These are phyloP conservation scores for Cyberlindnera galapagoensis DNA, from an alignment of 805 yeast genomes.

Conservation along the genomic window DNA sequence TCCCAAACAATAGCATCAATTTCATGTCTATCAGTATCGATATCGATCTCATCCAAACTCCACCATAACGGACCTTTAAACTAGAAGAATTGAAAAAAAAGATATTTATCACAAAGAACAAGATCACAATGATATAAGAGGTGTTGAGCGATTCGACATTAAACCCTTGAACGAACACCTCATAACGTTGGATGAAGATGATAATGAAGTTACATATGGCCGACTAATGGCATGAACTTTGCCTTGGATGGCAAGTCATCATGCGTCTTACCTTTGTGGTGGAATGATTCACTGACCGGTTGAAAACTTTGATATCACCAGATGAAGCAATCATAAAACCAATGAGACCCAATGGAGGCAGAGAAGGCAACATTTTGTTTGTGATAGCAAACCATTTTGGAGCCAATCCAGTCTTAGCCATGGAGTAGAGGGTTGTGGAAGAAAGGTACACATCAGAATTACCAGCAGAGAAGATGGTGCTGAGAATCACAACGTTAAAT, in stretches of 20 bases:
- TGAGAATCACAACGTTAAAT: conserved; percentile 62
- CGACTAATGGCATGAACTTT: conserved; percentile 61
- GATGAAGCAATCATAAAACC: conserved; percentile 50
- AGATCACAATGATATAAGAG: conserved; percentile 63
- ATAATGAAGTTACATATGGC: conserved; percentile 46
- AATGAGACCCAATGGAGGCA: conserved; percentile 52
- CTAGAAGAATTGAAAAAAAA: conserved; percentile 45
- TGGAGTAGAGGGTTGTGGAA: conserved; percentile 57
- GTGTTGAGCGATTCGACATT: conserved; percentile 58
- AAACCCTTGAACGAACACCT: conserved; percentile 39
- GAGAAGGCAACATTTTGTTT: conserved; percentile 47
- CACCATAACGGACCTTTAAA: conserved; percentile 40
- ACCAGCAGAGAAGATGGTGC: conserved; percentile 70
- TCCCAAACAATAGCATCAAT: conserved; percentile 45
- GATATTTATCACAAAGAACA: conserved; percentile 50
- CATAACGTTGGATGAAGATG: conserved; percentile 67
- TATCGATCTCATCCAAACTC: conserved; percentile 17
- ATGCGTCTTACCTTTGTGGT: conserved; percentile 56
- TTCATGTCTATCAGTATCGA: conserved; percentile 23
- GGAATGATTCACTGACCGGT: conserved; percentile 68
- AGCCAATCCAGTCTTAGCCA: conserved; percentile 53
- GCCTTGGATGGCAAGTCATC: conserved; percentile 72
- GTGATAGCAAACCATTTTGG: conserved; percentile 47
- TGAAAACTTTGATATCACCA: conserved; percentile 52
- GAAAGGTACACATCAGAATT: conserved; percentile 71